These are phyloP conservation scores for Candida fluviatilis DNA, from an alignment of 805 yeast genomes.

Conservation along the genomic window DNA sequence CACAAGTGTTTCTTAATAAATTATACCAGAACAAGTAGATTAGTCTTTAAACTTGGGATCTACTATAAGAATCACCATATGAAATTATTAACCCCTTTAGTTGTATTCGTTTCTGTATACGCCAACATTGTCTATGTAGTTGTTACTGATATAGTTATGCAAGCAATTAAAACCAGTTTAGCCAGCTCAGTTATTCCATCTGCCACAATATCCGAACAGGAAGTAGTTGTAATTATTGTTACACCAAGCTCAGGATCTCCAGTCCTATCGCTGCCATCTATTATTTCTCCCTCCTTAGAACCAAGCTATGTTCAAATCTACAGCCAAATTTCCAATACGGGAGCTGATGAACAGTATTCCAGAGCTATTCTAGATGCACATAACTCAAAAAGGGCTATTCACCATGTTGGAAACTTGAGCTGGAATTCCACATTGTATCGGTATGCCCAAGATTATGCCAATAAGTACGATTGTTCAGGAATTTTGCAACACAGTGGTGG, in stretches of 20 bases:
- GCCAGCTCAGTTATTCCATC: not conserved
- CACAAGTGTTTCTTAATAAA: too few species aligned
- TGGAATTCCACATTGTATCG: slow-evolving; percentile 50
- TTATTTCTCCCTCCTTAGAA: not conserved
- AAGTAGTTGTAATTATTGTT: not conserved
- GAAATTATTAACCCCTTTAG: too few species aligned
- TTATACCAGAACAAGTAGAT: too few species aligned
- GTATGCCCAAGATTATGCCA: slow-evolving; percentile 30
- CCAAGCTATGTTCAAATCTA: not conserved
- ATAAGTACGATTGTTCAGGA: slow-evolving; percentile 32
- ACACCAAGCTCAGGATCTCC: not conserved
- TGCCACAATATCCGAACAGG: not conserved
- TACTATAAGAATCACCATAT: too few species aligned
- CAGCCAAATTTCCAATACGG: slow-evolving; percentile 7
- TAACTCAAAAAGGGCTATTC: slow-evolving; percentile 27
- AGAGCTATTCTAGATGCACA: slow-evolving; percentile 28
- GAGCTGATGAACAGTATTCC: slow-evolving; percentile 23
- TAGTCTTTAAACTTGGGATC: too few species aligned
- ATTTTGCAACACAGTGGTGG: slow-evolving; percentile 32
- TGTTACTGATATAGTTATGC: not conserved
- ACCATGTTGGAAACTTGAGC: slow-evolving; percentile 30
- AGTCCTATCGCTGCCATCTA: not conserved
- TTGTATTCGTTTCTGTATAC: too few species aligned
- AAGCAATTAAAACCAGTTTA: not conserved
- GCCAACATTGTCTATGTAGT: not conserved